Conservation (phyloP, 1,139 yeast species). For the Saccharomyces hybrid region DNA sequence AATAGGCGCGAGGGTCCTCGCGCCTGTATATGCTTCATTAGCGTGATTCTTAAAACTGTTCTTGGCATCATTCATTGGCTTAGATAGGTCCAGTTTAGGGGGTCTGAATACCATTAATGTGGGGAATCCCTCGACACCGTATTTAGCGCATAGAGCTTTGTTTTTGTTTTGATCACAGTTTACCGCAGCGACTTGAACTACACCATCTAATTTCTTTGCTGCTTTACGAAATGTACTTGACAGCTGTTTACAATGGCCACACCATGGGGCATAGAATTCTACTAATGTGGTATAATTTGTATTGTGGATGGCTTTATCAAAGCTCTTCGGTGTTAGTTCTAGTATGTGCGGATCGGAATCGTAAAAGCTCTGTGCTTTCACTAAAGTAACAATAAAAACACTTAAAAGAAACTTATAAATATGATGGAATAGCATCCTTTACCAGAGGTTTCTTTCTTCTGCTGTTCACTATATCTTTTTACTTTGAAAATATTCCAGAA, state of each 20-base stretch:
- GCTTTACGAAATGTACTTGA: constrained; percentile 53
- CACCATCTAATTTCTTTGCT: constrained; percentile 45
- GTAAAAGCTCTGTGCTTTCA: constrained; percentile 34
- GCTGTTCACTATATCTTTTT: no score
- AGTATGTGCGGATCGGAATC: constrained; percentile 42
- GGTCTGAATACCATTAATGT: constrained; percentile 77
- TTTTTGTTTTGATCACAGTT: constrained; percentile 72
- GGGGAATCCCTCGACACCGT: constrained; percentile 71
- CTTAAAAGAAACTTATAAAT: background rate
- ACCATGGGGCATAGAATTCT: constrained; percentile 97
- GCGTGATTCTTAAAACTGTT: constrained; percentile 39
- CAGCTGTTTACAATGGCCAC: constrained; percentile 67
- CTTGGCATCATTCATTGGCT: constrained; percentile 10
- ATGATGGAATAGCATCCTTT: background rate
- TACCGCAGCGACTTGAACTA: constrained; percentile 73
- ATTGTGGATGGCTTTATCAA: constrained; percentile 55
- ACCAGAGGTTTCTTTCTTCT: no score
- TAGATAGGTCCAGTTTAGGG: constrained; percentile 43
- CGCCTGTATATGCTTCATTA: constrained; percentile 63
- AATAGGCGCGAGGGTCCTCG: constrained; percentile 53
- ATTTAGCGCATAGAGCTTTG: constrained; percentile 59
- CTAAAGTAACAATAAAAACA: constrained; percentile 3
- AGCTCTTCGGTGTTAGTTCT: constrained; percentile 50
- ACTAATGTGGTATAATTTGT: constrained; percentile 78
- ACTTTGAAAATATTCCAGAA: background rate